Base-by-base conservation (phyloP, 306 rosid genomes). In the Pachyrhizus erosus region DNA sequence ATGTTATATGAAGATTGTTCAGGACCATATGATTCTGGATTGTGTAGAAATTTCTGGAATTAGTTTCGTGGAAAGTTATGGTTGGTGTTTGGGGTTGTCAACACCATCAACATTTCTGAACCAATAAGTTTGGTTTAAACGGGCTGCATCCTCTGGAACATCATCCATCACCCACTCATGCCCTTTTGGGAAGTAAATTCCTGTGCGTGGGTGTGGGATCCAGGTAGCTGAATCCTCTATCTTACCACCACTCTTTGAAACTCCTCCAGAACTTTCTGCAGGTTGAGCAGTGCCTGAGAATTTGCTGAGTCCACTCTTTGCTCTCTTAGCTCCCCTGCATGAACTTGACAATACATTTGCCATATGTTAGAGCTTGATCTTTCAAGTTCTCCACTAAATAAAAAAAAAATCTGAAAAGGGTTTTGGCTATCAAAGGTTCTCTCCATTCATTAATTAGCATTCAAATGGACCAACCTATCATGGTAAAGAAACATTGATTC, bases 121-220 rank as follows among this genome's bases (percentile, higher is more conserved):
- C 98, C 98, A 94, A 64, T 24, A 87, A 49, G 86, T 75, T 4
- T 64, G 75, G 75, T 42, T 57, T 55, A 90, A 86, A 12, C 82
- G 85, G 43, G 95, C 90, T 14, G 95, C 91, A 76, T 68, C 79
- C 7, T 71, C 84, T 2, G 97, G 93, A 39, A 94, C 89, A 75
- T 88, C 97, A 4, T 88, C 86, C 88, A 94, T 85, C 31, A 92
- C 92, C 86, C 85, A 14, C 23, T 94, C 98, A 70, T 88, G 95
- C 17, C 98, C 98, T 79, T 80, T 69, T 2, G 98, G 98, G 24
- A 86, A 84, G 73, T 90, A 94, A 70, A 94, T 89, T 26, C 95
- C 95, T 4, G 95, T 90, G 20, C 88, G 89, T 2, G 89, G 89
- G 82, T 94, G 91, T 0, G 97, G 98, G 12, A 85, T 86, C 98